These are phyloP conservation scores for Fusarium virguliforme DNA, from an alignment of 2,329 filamentous ascomycete species.

Conservation along the genomic window DNA sequence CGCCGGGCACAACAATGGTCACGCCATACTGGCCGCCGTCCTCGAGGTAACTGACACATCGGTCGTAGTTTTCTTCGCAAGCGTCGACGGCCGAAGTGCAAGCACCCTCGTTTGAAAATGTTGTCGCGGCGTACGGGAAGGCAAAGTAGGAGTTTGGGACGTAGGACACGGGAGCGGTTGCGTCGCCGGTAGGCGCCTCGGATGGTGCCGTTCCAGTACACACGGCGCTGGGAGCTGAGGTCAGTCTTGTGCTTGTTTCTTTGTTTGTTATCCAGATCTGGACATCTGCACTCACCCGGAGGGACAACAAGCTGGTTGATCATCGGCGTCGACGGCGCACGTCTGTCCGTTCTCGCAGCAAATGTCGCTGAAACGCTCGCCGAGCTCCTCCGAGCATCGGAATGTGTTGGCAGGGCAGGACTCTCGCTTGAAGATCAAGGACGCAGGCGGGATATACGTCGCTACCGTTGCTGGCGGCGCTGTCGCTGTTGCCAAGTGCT, in stretches of 20 bases:
- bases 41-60: slow-evolving; percentile 67
- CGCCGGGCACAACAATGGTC: slow-evolving; percentile 70
- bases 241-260: slow-evolving; percentile 29
- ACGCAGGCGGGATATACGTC: slow-evolving; percentile 45
- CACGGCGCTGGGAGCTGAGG: slow-evolving; percentile 60
- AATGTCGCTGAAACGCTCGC: slow-evolving; percentile 63
- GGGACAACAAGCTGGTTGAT: slow-evolving; percentile 70
- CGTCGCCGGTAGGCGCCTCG: slow-evolving; percentile 56
- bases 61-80: slow-evolving; percentile 69
- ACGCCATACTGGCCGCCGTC: slow-evolving; percentile 64
- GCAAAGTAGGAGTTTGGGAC: slow-evolving; percentile 73
- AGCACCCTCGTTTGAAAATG: slow-evolving; percentile 66
- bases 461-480: slow-evolving; percentile 27
- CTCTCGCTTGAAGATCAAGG: slow-evolving; percentile 49
- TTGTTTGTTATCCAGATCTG: neutral
- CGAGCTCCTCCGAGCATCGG: slow-evolving; percentile 65
- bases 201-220: slow-evolving; percentile 71
- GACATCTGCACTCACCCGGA: slow-evolving; percentile 59
- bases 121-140: slow-evolving; percentile 71
- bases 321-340: slow-evolving; percentile 66
- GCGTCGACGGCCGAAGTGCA: slow-evolving; percentile 68
- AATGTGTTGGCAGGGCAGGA: slow-evolving; percentile 66
- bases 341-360: slow-evolving; percentile 68
- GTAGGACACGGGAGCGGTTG: slow-evolving; percentile 63
- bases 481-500: slow-evolving; percentile 40